A percentile compares a stretch with the other conserved stretches of the same genome.
Conservation (phyloP, 192 early-diverging fungal species). For the Gryganskiella cystojenkinii region DNA sequence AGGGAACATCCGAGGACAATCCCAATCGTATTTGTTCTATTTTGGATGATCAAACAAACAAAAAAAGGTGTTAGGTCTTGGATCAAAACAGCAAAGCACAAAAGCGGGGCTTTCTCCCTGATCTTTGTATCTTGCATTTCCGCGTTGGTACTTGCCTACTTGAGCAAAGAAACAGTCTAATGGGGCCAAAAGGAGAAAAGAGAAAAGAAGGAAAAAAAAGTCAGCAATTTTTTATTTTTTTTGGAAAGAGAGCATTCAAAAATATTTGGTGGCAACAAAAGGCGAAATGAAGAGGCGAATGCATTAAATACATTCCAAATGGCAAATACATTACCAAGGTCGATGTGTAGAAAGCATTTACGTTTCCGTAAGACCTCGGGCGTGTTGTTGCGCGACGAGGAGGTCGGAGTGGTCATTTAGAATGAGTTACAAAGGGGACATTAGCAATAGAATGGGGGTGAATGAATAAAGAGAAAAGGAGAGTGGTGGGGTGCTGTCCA, state of each 20-base stretch:
- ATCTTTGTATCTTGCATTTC: background rate
- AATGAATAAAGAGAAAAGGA: background rate
- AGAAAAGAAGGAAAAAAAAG: background rate
- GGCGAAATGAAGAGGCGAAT: background rate
- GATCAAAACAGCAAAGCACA: background rate
- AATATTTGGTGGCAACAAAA: conserved; percentile 44
- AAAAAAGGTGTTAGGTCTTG: background rate
- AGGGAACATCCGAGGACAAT: conserved; percentile 70
- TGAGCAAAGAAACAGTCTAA: conserved; percentile 83
- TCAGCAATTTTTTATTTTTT: no score
- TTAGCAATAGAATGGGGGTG: background rate
- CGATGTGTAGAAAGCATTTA: conserved; percentile 65
- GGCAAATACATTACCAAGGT: conserved; percentile 40
- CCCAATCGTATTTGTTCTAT: conserved; percentile 80
- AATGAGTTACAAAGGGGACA: background rate
- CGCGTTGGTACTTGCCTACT: conserved; percentile 68
- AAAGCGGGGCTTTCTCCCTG: background rate
- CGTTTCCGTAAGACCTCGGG: conserved; percentile 52
- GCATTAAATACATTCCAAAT: background rate
- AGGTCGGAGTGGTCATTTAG: conserved; percentile 1
- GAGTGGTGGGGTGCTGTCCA: no score
- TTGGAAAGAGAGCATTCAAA: conserved; percentile 1
- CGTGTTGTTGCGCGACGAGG: conserved; percentile 30
- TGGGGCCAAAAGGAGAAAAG: background rate
- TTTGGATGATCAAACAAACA: no score